Evolutionary conservation across 2,329 filamentous ascomycete genomes (phyloP), one percentile per base, ranked within the genome.

Genomic region (Pseudodiploospora longispora): DNA sequence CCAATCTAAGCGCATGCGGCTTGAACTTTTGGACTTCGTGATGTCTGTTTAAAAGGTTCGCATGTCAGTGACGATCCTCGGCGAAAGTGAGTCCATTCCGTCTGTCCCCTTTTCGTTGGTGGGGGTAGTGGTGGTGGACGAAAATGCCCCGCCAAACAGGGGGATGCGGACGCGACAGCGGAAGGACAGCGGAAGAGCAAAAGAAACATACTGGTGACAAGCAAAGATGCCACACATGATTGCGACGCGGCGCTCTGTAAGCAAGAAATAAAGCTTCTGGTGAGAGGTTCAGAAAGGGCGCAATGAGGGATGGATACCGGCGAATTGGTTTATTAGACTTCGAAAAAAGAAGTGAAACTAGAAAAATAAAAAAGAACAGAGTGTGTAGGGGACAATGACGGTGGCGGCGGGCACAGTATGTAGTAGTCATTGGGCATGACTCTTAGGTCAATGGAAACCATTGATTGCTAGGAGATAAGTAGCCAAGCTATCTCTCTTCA

Each of bases 191-290:
- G 10, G 36, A 29, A n/a, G 27, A 10, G 27, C 19, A 37, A 34
- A 32, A 27, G 27, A 28, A 30, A 76, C 82, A 65, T 71, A 95
- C 89, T 79, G 75, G 70, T 96, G 87, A 71, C 90, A 96, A 59
- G 88, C 90, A 69, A 96, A 96, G 63, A 96, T 95, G 69, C 89
- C 89, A 83, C 89, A 95, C 89, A 95, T 95, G 59, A 66, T 85
- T 74, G 62, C 65, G 58, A 60, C 51, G 56, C 50, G 10, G 27
- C n/a, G 10, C 30, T 37, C 10, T 28, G 36, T 31, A 36, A 30
- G 19, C 19, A 19, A 19, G 19, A 19, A 19, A 19, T 19, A 19
- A 19, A 19, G 19, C 19, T 19, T 19, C 3, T 19, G 19, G 19
- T 19, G 19, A 19, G 19, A 19, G 19, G 19, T 19, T 19, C 19